Base-by-base conservation (phyloP, 1,284 basidiomycete species). In the Schizophyllum commune region DNA sequence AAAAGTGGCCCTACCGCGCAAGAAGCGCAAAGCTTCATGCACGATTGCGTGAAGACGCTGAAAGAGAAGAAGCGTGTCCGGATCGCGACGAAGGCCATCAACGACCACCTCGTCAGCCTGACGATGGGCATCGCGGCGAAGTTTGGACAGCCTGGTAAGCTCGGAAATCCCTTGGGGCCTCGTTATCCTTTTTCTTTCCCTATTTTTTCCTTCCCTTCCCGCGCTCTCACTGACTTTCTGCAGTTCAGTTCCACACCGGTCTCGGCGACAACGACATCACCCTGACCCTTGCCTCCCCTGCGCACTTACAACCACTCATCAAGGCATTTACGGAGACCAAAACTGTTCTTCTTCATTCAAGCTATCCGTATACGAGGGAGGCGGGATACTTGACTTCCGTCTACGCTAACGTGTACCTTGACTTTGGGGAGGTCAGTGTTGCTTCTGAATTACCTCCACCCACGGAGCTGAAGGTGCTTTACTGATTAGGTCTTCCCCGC, bases 211-310 rank as follows among this genome's bases (percentile, higher is more conserved):
- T 19, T 52, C 11, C 39, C 7, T 8, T n/a, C 3, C 4, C 19
- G 0, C 32, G 4, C 34, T 22, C 33, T 13, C 9, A 9, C 21
- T 58, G 27, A 58, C 11, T 27, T 11, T 58, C 27, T 57, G 21
- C 61, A 89, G 89, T 91, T 8, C 89, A 91, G 73, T 92, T 92
- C 70, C 89, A 91, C 68, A 91, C 88, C 5, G 89, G 89, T 22
- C 76, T 91, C 0, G 90, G 89, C 5, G 89, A 92, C 68, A 83
- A 79, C 61, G 87, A 91, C 63, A 81, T 92, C 56, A 77, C 71
- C n/a, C 74, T 91, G 27, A 66, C 73, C 15, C 77, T 75, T 5
- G 77, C 86, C 0, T 86, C 85, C 1, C 88, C 90, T 0, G 76
- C 87, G 6, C 78, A 82, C 58, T 73, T 92, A 67, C 89, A 91